Evolutionary conservation across 495 filamentous ascomycete genomes (phyloP), one percentile per base, ranked within the genome.

Genomic region (Monascus purpureus): DNA sequence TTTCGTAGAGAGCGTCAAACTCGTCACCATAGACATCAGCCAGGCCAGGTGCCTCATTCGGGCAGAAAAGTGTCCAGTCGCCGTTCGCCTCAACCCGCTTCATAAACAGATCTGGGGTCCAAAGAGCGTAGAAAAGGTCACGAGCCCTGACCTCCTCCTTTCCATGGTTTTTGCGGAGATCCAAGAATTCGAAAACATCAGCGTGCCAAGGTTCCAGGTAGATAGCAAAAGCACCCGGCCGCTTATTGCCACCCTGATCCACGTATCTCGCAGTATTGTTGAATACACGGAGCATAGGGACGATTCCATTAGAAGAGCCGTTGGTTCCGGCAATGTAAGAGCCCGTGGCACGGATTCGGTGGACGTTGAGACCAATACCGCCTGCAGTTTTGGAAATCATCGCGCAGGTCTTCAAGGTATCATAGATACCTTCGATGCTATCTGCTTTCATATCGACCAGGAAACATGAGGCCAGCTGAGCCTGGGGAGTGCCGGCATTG

Each of bases 151-250:
- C 72, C 62, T 97, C 90, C 50, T 97, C 90, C 60, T 97, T 97
- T 41, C 90, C 90, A 55, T 97, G 90, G 59, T 97, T 97, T 76
- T 97, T 97, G 40, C 90, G 80, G 27, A 97, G 74, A 49, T 97
- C 90, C 41, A 97, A 72, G 69, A 92, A 97, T 51, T 88, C 79
- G 47, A 95, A 95, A 24, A 97, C 80, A 63, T 97, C 90, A 13
- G 87, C 79, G 61, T 97, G 90, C 90, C 90, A 97, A 12, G 90
- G 90, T 68, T 97, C 90, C n/a, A 97, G 70, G 61, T 97, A 97
- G 57, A 96, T 92, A 42, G 90, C 90, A 55, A 97, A 97, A 31
- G 90, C 90, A 60, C 90, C 90, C 20, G 90, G 90, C 27, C 90
- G 82, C 73, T 97, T 97, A 72, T 97, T 97, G 46, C 90, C 90